These are phyloP conservation scores for Apophysomyces sp. DNA, from an alignment of 371 early-diverging fungal species.

Conservation along the genomic window DNA sequence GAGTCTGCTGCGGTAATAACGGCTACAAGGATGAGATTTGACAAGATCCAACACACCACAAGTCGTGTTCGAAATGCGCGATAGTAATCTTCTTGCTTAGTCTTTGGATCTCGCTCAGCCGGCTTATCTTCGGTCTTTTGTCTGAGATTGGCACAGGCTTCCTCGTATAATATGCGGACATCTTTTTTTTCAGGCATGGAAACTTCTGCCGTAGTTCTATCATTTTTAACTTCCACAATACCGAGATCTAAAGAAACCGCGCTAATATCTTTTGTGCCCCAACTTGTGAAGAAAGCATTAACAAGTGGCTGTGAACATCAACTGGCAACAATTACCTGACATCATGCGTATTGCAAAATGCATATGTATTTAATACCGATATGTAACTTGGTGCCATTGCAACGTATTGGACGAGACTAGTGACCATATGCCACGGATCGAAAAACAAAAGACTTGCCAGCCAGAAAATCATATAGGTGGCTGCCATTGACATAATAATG, in stretches of 20 bases:
- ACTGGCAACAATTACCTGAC: conserved; percentile 48
- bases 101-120: conserved; percentile 64
- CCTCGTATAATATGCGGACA: conserved; percentile 68
- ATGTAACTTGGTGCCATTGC: conserved; percentile 79
- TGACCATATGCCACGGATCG: conserved; percentile 96
- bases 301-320: conserved; percentile 5
- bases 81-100: conserved; percentile 86
- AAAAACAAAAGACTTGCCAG: conserved; percentile 71
- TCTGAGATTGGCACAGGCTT: conserved; percentile 48
- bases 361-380: conserved; percentile 91
- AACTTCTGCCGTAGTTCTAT: conserved; percentile 46
- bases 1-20: conserved; percentile 40
- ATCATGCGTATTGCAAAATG: conserved; percentile 92
- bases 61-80: conserved; percentile 80
- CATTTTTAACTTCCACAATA: conserved; percentile 43
- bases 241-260: conserved; percentile 44
- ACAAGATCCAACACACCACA: conserved; percentile 83
- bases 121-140: background rate
- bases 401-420: conserved; percentile 84
- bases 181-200: conserved; percentile 65
- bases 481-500: conserved; percentile 75
- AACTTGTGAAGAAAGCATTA: conserved; percentile 28
- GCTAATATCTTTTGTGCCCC: conserved; percentile 94
- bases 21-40: conserved; percentile 74
- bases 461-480: conserved; percentile 86